Evolutionary conservation across 1,284 basidiomycete genomes (phyloP), one percentile per base, ranked within the genome.

Genomic region (Cryptococcus hybrid): DNA sequence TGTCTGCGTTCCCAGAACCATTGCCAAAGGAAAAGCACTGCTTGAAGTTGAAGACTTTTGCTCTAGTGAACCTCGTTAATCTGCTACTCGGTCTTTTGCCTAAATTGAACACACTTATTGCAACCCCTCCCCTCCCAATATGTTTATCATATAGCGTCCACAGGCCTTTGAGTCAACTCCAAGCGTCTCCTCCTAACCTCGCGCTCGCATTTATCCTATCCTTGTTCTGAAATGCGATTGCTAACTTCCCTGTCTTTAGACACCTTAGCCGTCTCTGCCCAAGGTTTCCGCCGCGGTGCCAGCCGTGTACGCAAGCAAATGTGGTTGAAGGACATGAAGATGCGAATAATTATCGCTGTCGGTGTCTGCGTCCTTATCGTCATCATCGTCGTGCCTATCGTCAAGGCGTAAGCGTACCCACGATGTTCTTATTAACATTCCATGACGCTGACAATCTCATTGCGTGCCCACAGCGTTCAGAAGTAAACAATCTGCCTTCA

Each of bases 301-400:
- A 97, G 96, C 82, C 85, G 92, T 62, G 96, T 99, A 50, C 87
- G 95, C 78, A 99, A 99, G 85, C 92, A 94, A 74, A 82, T 93
- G 86, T 80, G 74, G 64, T 94, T 91, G 92, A 94, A 95, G 78
- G 92, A 96, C 79, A 95, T 94, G 90, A 93, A 93, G 86, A 75
- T 77, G 77, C 64, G 73, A 57, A 69, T 78, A 64, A 66, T 71
- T 75, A 94, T 96, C 70, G 90, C 86, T 53, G 82, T 90, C 54
- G 90, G 89, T 58, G 86, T 96, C 69, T 84, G 85, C 55, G 85
- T 97, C 58, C 88, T 97, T 75, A 85, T 96, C 68, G 82, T 94
- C 74, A 91, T 97, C 80, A 95, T 97, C 70, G 87, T 96, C 66
- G 90, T 95, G 54, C 90, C 89, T 45, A 86, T 95, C 68, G 89